These are phyloP conservation scores for Chlorophyllum brunneum DNA, from an alignment of 768 basidiomycete species.

Conservation along the genomic window DNA sequence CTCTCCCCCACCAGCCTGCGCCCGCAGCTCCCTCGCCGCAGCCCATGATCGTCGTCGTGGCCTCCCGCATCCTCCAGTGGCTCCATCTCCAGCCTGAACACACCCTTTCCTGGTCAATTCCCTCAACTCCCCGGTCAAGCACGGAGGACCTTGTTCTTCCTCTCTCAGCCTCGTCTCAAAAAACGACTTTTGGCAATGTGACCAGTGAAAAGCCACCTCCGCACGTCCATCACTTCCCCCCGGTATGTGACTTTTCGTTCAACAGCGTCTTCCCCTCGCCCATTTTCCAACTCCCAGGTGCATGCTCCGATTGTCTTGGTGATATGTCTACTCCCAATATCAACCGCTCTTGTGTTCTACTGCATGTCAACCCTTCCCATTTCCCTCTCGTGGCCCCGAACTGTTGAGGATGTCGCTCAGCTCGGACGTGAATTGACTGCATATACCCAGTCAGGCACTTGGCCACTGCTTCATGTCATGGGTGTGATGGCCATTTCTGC, in stretches of 20 bases:
- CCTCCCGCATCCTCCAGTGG: slow-evolving; percentile 49
- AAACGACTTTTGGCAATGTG: slow-evolving; percentile 37
- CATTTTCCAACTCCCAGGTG: slow-evolving; percentile 24
- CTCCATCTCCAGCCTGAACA: slow-evolving; percentile 43
- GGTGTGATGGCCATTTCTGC: slow-evolving; percentile 80
- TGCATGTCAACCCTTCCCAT: slow-evolving; percentile 79
- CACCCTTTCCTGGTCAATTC: slow-evolving; percentile 37
- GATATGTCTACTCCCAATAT: slow-evolving; percentile 54
- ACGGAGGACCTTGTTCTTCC: slow-evolving; percentile 31
- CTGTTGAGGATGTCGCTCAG: slow-evolving; percentile 68
- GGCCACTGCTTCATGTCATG: slow-evolving; percentile 70
- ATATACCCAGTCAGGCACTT: slow-evolving; percentile 69
- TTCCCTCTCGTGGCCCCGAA: slow-evolving; percentile 72
- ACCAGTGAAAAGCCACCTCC: slow-evolving; percentile 31
- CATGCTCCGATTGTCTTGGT: slow-evolving; percentile 39
- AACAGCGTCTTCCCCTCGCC: slow-evolving; percentile 1
- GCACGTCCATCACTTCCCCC: slow-evolving; percentile 23
- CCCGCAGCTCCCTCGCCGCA: slow-evolving; percentile 12
- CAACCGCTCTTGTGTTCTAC: slow-evolving; percentile 67
- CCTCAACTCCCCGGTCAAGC: slow-evolving; percentile 46
- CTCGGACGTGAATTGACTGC: slow-evolving; percentile 72
- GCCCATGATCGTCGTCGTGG: slow-evolving; percentile 49
- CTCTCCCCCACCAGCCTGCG: slow-evolving; percentile 14
- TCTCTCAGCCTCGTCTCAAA: slow-evolving; percentile 29
- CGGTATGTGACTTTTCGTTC: slow-evolving; percentile 24